Percentiles rank a stretch among this genome's conserved stretches.
These are phyloP conservation scores for Neospermospora avenae DNA, from an alignment of 2,329 filamentous ascomycete genomes.

Conservation along the genomic window DNA sequence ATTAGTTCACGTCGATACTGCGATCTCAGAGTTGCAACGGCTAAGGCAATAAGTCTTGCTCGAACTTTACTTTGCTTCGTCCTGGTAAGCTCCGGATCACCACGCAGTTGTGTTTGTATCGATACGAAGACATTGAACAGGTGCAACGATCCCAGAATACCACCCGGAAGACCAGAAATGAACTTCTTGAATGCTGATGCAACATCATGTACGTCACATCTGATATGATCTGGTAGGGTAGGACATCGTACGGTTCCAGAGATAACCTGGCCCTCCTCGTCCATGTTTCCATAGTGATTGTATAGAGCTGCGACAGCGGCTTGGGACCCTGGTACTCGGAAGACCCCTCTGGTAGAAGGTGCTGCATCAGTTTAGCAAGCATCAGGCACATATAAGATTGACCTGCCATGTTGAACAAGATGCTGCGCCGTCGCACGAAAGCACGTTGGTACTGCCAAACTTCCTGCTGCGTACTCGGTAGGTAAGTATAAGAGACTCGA, in stretches of 20 bases:
- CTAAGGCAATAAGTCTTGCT: constrained; percentile 64
- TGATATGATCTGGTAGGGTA: constrained; percentile 58
- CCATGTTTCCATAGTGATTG: constrained; percentile 58
- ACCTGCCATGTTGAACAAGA: constrained; percentile 56
- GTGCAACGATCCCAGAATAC: constrained; percentile 59
- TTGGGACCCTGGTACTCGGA: constrained; percentile 58
- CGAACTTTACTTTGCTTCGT: constrained; percentile 55
- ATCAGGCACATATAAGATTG: too few relatives aligned
- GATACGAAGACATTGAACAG: constrained; percentile 61
- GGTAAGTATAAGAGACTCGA: constrained; percentile 61
- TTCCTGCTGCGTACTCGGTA: constrained; percentile 53
- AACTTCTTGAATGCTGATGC: constrained; percentile 65
- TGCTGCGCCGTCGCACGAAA: constrained; percentile 64
- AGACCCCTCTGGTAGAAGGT: constrained; percentile 52
- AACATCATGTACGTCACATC: constrained; percentile 59
- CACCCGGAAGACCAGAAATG: constrained; percentile 60
- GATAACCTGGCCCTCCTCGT: constrained; percentile 46
- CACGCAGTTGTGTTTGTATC: constrained; percentile 54
- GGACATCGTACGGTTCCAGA: constrained; percentile 56
- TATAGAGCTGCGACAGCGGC: constrained; percentile 55
- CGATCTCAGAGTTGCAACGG: constrained; percentile 56
- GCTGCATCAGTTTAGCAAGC: constrained; percentile 27
- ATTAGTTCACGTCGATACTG: constrained; percentile 61
- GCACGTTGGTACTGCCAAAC: constrained; percentile 60
- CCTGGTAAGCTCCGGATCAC: constrained; percentile 48